Evolutionary conservation across 1,284 basidiomycete genomes (phyloP).

Genomic region (Melanopsichium pennsylvanicum): DNA sequence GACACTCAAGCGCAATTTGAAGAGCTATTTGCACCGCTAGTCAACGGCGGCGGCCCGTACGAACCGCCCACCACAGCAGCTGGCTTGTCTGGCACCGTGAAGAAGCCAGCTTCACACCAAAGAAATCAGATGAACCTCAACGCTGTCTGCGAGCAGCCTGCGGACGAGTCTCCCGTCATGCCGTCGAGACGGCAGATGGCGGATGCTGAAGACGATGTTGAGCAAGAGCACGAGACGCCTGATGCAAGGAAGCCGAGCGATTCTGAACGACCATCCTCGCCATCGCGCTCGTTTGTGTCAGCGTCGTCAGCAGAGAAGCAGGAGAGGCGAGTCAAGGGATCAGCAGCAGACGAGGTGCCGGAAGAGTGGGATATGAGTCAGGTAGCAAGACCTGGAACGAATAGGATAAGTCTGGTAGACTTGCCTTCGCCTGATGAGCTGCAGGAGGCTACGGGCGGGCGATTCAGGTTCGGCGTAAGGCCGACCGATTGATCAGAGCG

Average conservation of each 20-base stretch:
- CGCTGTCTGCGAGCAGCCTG: constrained; percentile 38
- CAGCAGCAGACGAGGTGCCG: constrained; percentile 22
- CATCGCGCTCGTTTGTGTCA: constrained; percentile 5
- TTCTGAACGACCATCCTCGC: constrained; percentile 1
- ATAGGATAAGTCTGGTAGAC: constrained; percentile 40
- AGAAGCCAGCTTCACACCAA: constrained; percentile 43
- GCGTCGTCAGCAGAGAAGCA: constrained; percentile 8
- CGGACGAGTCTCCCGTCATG: constrained; percentile 42
- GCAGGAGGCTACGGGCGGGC: constrained; percentile 33
- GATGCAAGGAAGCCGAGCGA: background rate
- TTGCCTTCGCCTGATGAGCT: constrained; percentile 44
- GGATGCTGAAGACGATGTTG: background rate
- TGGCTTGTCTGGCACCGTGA: constrained; percentile 15
- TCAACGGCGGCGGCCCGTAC: constrained; percentile 2
- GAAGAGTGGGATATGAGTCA: constrained; percentile 43
- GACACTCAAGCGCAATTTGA: constrained; percentile 41
- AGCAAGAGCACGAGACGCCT: background rate
- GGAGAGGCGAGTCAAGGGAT: background rate
- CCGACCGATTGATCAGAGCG: constrained; percentile 8
- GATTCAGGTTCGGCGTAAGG: constrained; percentile 19
- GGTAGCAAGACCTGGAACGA: constrained; percentile 23
- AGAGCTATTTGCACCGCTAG: constrained; percentile 31
- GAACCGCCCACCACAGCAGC: constrained; percentile 5
- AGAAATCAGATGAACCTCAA: constrained; percentile 45
- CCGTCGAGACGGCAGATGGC: constrained; percentile 7